Evolutionary conservation across 2,329 filamentous ascomycete genomes (phyloP).

Genomic region (Hypoxylon sp.): DNA sequence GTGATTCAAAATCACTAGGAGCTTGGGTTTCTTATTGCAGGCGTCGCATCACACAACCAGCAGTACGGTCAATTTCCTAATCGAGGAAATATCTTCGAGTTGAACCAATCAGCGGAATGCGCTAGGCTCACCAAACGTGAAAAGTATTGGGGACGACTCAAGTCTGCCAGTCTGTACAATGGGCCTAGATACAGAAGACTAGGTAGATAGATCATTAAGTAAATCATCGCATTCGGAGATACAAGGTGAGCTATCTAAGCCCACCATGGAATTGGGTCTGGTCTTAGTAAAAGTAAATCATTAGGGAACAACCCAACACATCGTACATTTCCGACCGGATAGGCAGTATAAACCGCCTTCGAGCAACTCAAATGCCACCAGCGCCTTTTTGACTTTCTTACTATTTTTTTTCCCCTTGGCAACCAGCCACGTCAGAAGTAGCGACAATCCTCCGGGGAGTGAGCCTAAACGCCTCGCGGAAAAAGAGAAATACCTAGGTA

Average conservation of each 20-base stretch:
- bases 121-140: not conserved
- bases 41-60: not conserved
- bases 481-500: slow-evolving; percentile 2
- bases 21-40: not conserved
- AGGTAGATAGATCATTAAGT: not conserved
- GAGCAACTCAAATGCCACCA: not conserved
- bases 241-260: slow-evolving; percentile 26
- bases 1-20: not conserved
- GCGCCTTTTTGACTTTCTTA: slow-evolving; percentile 7
- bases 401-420: not conserved
- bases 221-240: slow-evolving; percentile 31
- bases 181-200: not conserved
- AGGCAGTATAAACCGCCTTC: not conserved
- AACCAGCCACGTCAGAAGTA: slow-evolving; percentile 1
- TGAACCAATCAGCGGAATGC: slow-evolving; percentile 30
- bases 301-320: slow-evolving; percentile 13
- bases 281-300: not conserved
- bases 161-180: no score
- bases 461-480: slow-evolving; percentile 16
- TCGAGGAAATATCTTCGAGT: slow-evolving; percentile 21
- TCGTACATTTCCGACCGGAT: slow-evolving; percentile 9
- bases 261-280: slow-evolving; percentile 1
- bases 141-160: no score
- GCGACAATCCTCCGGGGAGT: slow-evolving; percentile 20
- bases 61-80: slow-evolving; percentile 32